Conservation (phyloP, 495 filamentous ascomycete genomes). For the Oleoguttula mirabilis region DNA sequence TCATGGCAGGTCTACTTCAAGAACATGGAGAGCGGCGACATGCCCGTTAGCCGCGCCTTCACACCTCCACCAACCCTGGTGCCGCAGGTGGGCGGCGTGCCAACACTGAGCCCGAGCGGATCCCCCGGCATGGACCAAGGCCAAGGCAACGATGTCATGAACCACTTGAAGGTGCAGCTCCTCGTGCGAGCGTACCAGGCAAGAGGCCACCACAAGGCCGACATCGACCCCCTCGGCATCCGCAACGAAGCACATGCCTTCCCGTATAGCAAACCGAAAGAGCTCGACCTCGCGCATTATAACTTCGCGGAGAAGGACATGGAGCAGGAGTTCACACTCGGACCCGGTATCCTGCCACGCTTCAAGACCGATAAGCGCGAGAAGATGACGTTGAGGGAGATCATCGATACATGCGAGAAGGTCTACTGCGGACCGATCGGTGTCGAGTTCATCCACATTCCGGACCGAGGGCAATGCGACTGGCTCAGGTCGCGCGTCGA, state of each 20-base stretch:
- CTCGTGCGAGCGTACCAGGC: conserved; percentile 95
- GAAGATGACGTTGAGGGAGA: conserved; percentile 94
- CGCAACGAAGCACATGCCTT: conserved; percentile 75
- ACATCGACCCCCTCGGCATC: conserved; percentile 92
- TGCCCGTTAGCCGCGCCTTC: conserved; percentile 95
- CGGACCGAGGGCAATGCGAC: conserved; percentile 93
- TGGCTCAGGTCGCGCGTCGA: conserved; percentile 93
- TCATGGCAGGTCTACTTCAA: conserved; percentile 99
- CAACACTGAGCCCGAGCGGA: conserved; percentile 41
- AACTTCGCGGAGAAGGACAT: conserved; percentile 89
- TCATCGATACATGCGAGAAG: conserved; percentile 82
- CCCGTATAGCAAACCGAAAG: conserved; percentile 78
- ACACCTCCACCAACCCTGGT: conserved; percentile 86
- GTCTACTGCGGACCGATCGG: conserved; percentile 96
- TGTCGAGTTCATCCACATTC: conserved; percentile 97
- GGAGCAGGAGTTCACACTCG: conserved; percentile 80
- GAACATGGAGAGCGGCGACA: conserved; percentile 96
- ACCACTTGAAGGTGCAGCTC: conserved; percentile 96
- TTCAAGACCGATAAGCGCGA: conserved; percentile 77
- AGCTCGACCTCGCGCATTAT: conserved; percentile 86
- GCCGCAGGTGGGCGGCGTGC: conserved; percentile 64
- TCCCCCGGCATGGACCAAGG: conserved; percentile 54
- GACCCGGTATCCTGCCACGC: conserved; percentile 88
- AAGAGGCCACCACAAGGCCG: conserved; percentile 93
- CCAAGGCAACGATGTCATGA: conserved; percentile 72